Evolutionary conservation across 2,329 filamentous ascomycete species (phyloP).

Genomic region (Fusarium sacchari): DNA sequence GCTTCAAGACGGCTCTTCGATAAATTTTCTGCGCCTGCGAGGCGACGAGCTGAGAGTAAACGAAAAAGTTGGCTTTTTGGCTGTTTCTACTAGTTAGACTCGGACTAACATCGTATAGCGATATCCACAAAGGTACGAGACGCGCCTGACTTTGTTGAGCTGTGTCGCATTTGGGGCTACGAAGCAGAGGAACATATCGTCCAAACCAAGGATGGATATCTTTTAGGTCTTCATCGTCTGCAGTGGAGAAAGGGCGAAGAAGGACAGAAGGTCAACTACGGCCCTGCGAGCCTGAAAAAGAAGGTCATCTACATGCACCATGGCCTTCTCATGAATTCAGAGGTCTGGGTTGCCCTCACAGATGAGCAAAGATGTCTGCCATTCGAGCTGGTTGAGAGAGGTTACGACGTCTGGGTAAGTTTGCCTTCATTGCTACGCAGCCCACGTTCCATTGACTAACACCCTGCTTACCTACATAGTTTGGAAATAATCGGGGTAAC

Average conservation of each 20-base stretch:
- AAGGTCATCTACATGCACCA: slow-evolving; percentile 95
- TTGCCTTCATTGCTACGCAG: not conserved
- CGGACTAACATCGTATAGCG: slow-evolving; percentile 67
- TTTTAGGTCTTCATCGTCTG: slow-evolving; percentile 88
- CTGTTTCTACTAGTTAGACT: slow-evolving; percentile 47
- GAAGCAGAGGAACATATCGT: slow-evolving; percentile 96
- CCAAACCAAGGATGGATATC: slow-evolving; percentile 92
- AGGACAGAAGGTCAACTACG: slow-evolving; percentile 78
- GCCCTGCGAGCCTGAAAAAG: slow-evolving; percentile 75
- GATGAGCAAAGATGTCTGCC: slow-evolving; percentile 87
- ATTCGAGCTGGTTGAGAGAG: slow-evolving; percentile 87
- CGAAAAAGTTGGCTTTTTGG: slow-evolving; percentile 65
- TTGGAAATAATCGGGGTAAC: slow-evolving; percentile 98
- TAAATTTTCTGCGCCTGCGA: slow-evolving; percentile 74
- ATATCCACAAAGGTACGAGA: slow-evolving; percentile 83
- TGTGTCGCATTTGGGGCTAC: slow-evolving; percentile 93
- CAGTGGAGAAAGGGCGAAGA: slow-evolving; percentile 87
- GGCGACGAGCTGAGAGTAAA: slow-evolving; percentile 72
- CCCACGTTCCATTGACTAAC: slow-evolving; percentile 38
- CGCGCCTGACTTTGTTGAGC: slow-evolving; percentile 89
- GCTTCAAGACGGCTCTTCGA: slow-evolving; percentile 87
- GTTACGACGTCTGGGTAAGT: slow-evolving; percentile 93
- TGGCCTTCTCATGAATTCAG: slow-evolving; percentile 97
- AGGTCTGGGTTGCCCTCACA: slow-evolving; percentile 96
- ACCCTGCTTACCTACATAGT: slow-evolving; percentile 63